Conservation (phyloP, 768 basidiomycete species). For the Exidia glandulosa region DNA sequence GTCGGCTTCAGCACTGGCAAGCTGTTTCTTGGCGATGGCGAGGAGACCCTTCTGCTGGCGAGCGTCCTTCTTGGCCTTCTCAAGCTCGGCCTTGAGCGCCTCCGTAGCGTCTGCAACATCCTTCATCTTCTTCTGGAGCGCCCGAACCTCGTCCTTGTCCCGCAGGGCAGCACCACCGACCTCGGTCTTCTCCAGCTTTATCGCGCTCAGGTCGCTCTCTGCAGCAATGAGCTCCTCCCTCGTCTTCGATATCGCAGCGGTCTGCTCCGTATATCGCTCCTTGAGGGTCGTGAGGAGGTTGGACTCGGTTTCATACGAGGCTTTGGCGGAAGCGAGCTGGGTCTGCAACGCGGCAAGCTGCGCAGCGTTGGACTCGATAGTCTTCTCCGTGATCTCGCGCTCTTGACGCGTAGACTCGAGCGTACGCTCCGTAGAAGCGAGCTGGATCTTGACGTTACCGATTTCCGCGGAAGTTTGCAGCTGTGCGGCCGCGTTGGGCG, state of each 20-base stretch:
- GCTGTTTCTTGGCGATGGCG: constrained; percentile 90
- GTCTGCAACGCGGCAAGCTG: constrained; percentile 74
- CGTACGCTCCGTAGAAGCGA: constrained; percentile 67
- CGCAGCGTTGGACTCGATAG: constrained; percentile 53
- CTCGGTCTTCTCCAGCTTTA: constrained; percentile 84
- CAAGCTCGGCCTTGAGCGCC: constrained; percentile 57
- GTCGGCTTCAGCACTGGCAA: constrained; percentile 72
- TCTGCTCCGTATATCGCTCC: constrained; percentile 58
- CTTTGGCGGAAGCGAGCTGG: constrained; percentile 74
- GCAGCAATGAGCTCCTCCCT: constrained; percentile 74
- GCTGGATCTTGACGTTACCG: constrained; percentile 77
- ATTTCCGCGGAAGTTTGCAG: constrained; percentile 70
- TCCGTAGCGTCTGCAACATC: constrained; percentile 69
- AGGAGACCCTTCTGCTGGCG: constrained; percentile 93
- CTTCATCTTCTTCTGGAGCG: constrained; percentile 72
- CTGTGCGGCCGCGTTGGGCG: constrained; percentile 41
- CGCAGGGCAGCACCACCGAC: constrained; percentile 75
- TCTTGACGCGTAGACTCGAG: constrained; percentile 56
- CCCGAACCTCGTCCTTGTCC: constrained; percentile 91
- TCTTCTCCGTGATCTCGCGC: constrained; percentile 52
- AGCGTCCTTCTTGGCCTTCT: constrained; percentile 85
- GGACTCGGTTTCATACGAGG: constrained; percentile 77
- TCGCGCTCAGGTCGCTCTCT: constrained; percentile 84
- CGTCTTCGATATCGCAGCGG: constrained; percentile 56
- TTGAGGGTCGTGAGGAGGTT: constrained; percentile 54